Conservation (phyloP, 2,329 filamentous ascomycete species). For the Verticillium albo-atrum region DNA sequence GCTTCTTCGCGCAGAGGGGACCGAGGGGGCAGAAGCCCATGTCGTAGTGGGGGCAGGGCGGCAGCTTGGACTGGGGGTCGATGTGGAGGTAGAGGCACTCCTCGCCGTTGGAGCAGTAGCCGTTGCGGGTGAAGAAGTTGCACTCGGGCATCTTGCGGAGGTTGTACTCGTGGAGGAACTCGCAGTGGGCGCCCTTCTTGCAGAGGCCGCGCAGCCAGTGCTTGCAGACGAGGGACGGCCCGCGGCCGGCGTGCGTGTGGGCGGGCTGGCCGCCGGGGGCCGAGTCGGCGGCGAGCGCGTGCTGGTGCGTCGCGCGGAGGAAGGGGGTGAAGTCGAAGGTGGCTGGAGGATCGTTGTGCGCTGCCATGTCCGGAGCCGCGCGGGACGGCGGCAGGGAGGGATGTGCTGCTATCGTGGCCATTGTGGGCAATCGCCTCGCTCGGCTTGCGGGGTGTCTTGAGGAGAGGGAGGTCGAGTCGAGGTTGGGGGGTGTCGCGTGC, state of each 20-base stretch:
- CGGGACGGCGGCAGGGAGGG: conserved; percentile 12
- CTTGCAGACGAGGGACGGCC: conserved; percentile 89
- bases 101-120: conserved; percentile 94
- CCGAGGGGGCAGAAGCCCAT: conserved; percentile 92
- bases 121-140: conserved; percentile 90
- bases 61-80: conserved; percentile 73
- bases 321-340: conserved; percentile 84
- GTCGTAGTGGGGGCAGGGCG: conserved; percentile 86
- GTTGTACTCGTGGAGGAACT: conserved; percentile 98
- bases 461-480: not conserved
- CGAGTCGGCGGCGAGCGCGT: conserved; percentile 72
- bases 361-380: conserved; percentile 44
- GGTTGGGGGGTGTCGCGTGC: not conserved
- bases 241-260: conserved; percentile 71
- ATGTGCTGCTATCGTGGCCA: conserved; percentile 18
- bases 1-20: conserved; percentile 80
- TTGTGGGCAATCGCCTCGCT: conserved; percentile 5
- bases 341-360: conserved; percentile 53
- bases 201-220: conserved; percentile 96
- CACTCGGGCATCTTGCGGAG: conserved; percentile 97
- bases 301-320: conserved; percentile 76
- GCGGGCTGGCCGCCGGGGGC: conserved; percentile 65
- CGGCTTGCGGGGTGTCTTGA: not conserved
- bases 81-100: conserved; percentile 93
- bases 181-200: conserved; percentile 95